Percentiles rank a stretch among this genome's conserved stretches.
Conservation (phyloP, 208 protist species). For the Wallacemonas sp. region DNA sequence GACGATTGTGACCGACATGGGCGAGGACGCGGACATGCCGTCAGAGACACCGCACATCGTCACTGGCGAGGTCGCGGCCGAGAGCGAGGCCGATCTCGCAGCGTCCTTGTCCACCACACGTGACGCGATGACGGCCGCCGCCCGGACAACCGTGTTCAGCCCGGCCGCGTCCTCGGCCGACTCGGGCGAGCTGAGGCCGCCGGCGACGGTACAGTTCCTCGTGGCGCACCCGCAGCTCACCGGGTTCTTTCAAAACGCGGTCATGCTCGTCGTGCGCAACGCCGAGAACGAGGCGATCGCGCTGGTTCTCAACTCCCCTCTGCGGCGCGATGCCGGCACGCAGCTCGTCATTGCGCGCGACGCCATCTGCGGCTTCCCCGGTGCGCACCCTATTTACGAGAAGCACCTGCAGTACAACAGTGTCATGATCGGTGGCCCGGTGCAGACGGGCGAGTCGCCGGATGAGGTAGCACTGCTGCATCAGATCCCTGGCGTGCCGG, state of each 20-base stretch:
- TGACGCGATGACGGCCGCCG: not conserved
- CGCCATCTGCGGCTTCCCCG: slow-evolving; percentile 11
- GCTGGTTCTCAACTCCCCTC: slow-evolving; percentile 73
- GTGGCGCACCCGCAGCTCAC: slow-evolving; percentile 69
- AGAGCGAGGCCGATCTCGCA: not conserved
- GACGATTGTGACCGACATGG: slow-evolving; percentile 4
- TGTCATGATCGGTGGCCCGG: slow-evolving; percentile 81
- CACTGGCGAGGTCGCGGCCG: not conserved
- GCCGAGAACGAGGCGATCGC: slow-evolving; percentile 64
- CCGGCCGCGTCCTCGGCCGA: not conserved
- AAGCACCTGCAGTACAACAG: slow-evolving; percentile 64
- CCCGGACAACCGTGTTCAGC: slow-evolving; percentile 6
- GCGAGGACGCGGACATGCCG: slow-evolving; percentile 12
- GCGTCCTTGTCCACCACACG: not conserved
- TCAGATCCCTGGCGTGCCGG: slow-evolving; percentile 57
- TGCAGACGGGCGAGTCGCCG: slow-evolving; percentile 61
- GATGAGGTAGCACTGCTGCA: slow-evolving; percentile 78
- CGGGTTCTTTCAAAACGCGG: slow-evolving; percentile 69
- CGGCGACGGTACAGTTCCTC: slow-evolving; percentile 66
- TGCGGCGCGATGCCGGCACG: slow-evolving; percentile 53
- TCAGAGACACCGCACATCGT: too few relatives aligned
- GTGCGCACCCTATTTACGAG: slow-evolving; percentile 62
- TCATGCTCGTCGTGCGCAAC: slow-evolving; percentile 70
- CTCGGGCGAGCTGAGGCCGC: slow-evolving; percentile 19
- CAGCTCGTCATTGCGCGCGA: slow-evolving; percentile 51